phyloP scores from a whole-genome alignment of 768 basidiomycete genomes.

The Macrolepiota albuminosa region DNA sequence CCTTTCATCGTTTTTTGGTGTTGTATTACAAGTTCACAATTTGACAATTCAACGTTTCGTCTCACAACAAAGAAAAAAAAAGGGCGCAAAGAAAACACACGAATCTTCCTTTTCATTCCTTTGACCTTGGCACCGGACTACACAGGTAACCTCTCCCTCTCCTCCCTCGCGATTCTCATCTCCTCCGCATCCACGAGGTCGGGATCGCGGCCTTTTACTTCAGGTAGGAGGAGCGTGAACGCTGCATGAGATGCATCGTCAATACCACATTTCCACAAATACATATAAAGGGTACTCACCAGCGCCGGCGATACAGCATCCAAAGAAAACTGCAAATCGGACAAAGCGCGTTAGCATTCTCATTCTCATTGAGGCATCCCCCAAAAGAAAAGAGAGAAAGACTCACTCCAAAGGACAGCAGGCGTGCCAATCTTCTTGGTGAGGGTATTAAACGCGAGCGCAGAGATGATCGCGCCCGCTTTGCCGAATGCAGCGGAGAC shows the following conservation, averaged over 20 bases:
- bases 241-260: constrained; percentile 5
- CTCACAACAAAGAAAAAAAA: neutral
- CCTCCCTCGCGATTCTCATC: constrained; percentile 15
- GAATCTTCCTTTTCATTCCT: neutral
- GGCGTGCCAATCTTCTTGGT: constrained; percentile 59
- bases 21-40: neutral
- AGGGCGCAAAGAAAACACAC: neutral
- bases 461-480: constrained; percentile 71
- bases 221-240: constrained; percentile 33
- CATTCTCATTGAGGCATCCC: too few species aligned
- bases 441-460: constrained; percentile 67
- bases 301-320: constrained; percentile 56
- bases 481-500: constrained; percentile 73
- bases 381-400: constrained; percentile 7
- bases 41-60: neutral
- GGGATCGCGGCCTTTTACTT: constrained; percentile 36
- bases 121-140: neutral
- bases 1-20: neutral
- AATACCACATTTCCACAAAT: neutral
- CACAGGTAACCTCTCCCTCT: neutral
- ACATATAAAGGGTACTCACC: constrained; percentile 5
- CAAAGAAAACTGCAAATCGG: constrained; percentile 53
- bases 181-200: constrained; percentile 32
- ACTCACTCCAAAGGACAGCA: constrained; percentile 64
- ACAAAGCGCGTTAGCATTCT: too few species aligned